Percentiles rank a stretch among this genome's conserved stretches.
These are phyloP conservation scores for Eutrema japonicum DNA, from an alignment of 345 rosid genomes.

Conservation along the genomic window DNA sequence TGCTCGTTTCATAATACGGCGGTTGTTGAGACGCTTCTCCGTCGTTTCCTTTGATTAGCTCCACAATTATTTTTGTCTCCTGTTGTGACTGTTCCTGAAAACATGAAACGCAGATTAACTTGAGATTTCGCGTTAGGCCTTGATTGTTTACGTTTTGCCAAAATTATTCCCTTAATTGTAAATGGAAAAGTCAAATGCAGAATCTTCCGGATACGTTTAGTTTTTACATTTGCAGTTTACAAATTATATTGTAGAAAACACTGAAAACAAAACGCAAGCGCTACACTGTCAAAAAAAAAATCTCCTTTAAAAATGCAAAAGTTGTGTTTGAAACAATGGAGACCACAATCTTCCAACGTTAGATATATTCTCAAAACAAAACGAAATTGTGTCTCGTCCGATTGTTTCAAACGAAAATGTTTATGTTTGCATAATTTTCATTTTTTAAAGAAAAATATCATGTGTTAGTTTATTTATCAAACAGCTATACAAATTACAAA, in stretches of 20 bases:
- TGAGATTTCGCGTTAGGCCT: not conserved
- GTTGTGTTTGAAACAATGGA: too few relatives aligned
- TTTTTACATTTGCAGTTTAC: too few relatives aligned
- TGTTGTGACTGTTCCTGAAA: slow-evolving; percentile 50
- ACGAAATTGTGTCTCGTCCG: not conserved
- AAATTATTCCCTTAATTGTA: too few relatives aligned
- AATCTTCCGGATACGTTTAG: too few relatives aligned
- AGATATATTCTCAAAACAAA: too few relatives aligned
- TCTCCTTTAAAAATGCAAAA: too few relatives aligned
- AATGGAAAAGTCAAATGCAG: too few relatives aligned
- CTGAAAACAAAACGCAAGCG: too few relatives aligned
- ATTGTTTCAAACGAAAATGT: not conserved
- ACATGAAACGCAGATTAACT: not conserved
- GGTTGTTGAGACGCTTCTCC: slow-evolving; percentile 45
- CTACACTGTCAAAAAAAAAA: too few relatives aligned
- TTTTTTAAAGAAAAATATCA: not conserved
- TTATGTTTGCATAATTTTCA: not conserved
- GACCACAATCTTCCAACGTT: too few relatives aligned
- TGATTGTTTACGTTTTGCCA: too few relatives aligned
- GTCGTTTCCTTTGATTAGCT: slow-evolving; percentile 54
- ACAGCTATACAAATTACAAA: not conserved
- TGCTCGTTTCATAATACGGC: slow-evolving; percentile 57
- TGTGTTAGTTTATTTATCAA: slow-evolving; percentile 7
- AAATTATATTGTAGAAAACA: too few relatives aligned
- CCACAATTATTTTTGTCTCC: slow-evolving; percentile 54